Conservation (phyloP, 306 rosid genomes). For the Prunus mira region DNA sequence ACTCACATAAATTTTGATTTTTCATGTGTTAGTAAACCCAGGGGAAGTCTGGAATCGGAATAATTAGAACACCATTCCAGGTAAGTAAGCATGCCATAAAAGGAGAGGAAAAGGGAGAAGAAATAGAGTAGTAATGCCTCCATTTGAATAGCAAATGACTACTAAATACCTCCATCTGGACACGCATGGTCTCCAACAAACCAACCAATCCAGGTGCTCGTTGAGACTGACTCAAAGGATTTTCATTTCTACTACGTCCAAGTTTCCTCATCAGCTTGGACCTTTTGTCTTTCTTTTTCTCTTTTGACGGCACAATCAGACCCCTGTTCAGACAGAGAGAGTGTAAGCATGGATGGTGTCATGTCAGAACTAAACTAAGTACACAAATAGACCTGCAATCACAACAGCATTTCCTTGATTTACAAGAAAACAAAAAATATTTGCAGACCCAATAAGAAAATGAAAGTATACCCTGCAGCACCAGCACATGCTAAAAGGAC, state of each 20-base stretch:
- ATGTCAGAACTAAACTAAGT: constrained; percentile 1
- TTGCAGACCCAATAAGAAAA: background rate
- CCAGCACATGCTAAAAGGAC: constrained; percentile 98
- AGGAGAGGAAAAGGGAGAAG: background rate
- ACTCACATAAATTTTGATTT: no score
- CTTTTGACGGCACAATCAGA: constrained; percentile 89
- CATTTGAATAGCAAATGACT: constrained; percentile 3
- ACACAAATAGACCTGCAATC: background rate
- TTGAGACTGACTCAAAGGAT: constrained; percentile 67
- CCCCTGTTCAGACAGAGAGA: constrained; percentile 53
- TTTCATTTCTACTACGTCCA: constrained; percentile 92
- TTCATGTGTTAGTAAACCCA: no score
- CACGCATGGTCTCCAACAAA: constrained; percentile 92
- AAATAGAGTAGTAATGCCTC: background rate
- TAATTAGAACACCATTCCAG: no score
- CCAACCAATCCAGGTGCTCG: constrained; percentile 85
- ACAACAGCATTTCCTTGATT: constrained; percentile 15
- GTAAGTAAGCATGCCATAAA: background rate
- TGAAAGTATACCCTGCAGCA: constrained; percentile 72
- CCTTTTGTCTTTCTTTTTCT: constrained; percentile 88
- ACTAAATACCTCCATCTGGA: constrained; percentile 87
- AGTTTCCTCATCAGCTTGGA: constrained; percentile 88
- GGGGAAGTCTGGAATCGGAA: no score
- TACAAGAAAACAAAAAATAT: background rate
- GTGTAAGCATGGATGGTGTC: constrained; percentile 8